Percentiles rank a stretch among this genome's conserved stretches.
Conservation (phyloP, 306 rosid genomes). For the Castanea mollissima region DNA sequence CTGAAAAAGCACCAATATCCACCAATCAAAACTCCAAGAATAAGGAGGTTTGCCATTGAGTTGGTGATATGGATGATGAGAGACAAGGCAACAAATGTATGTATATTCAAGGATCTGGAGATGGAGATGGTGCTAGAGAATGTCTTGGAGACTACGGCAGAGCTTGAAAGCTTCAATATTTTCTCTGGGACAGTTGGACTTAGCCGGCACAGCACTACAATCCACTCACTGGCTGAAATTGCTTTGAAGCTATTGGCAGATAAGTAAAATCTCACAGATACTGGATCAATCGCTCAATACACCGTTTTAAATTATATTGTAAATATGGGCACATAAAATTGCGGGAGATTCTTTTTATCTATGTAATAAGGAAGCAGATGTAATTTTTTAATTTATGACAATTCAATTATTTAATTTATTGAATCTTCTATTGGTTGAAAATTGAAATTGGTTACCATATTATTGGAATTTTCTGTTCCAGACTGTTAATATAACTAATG, state of each 20-base stretch:
- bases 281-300: conserved; percentile 4
- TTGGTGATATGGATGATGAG: conserved; percentile 89
- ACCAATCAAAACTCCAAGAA: conserved; percentile 69
- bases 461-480: background rate
- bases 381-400: background rate
- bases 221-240: conserved; percentile 74
- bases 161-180: conserved; percentile 90
- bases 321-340: background rate
- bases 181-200: conserved; percentile 89
- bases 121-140: conserved; percentile 62
- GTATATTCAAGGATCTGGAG: conserved; percentile 49
- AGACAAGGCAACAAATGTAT: conserved; percentile 48
- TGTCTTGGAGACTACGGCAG: conserved; percentile 89
- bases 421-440: background rate
- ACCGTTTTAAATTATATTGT: conserved; percentile 15
- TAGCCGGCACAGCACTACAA: conserved; percentile 67
- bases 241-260: conserved; percentile 54
- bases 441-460: background rate
- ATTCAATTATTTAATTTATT: background rate
- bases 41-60: conserved; percentile 81
- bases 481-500: background rate
- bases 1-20: conserved; percentile 65
- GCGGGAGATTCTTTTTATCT: conserved; percentile 3
- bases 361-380: background rate
- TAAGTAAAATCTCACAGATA: conserved; percentile 14